phyloP scores from a whole-genome alignment of 2,329 filamentous ascomycete species.

The Beauveria pseudobassiana region DNA sequence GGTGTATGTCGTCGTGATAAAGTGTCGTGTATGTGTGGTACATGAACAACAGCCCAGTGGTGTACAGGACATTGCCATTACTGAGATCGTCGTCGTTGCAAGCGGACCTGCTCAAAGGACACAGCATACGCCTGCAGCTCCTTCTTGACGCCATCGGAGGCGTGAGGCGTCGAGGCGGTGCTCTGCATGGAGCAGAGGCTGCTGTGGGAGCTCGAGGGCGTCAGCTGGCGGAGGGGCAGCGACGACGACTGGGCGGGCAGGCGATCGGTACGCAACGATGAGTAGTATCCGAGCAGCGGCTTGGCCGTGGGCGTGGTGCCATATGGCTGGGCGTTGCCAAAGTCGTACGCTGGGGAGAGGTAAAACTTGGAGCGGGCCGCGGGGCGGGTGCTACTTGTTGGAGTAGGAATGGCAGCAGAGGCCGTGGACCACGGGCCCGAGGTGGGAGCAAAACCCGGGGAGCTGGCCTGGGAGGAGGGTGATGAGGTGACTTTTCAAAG shows the following conservation, averaged over 20 bases:
- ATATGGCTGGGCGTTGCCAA: conserved; percentile 55
- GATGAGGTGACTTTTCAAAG: conserved; percentile 61
- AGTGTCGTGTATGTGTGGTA: conserved; percentile 16
- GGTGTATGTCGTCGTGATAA: conserved; percentile 15
- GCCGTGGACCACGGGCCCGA: conserved; percentile 43
- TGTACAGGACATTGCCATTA: conserved; percentile 23
- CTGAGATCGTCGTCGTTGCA: conserved; percentile 50
- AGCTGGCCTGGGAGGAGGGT: conserved; percentile 50
- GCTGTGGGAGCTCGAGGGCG: conserved; percentile 72
- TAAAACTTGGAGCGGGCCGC: conserved; percentile 45
- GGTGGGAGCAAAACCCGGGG: conserved; percentile 43
- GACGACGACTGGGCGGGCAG: conserved; percentile 1
- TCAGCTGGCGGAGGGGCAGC: conserved; percentile 37
- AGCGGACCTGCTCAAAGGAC: conserved; percentile 76
- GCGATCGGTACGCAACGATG: conserved; percentile 21
- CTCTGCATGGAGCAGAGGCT: conserved; percentile 76
- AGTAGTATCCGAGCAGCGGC: conserved; percentile 20
- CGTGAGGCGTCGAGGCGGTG: conserved; percentile 42
- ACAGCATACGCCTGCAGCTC: conserved; percentile 81
- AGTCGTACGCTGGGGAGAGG: conserved; percentile 70
- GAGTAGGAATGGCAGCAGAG: conserved; percentile 17
- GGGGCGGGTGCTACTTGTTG: conserved; percentile 11
- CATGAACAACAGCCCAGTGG: conserved; percentile 4
- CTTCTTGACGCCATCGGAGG: conserved; percentile 67
- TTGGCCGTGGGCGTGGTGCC: conserved; percentile 39